Base-by-base conservation (phyloP, 2,329 filamentous ascomycete species). In the Septoria linicola region DNA sequence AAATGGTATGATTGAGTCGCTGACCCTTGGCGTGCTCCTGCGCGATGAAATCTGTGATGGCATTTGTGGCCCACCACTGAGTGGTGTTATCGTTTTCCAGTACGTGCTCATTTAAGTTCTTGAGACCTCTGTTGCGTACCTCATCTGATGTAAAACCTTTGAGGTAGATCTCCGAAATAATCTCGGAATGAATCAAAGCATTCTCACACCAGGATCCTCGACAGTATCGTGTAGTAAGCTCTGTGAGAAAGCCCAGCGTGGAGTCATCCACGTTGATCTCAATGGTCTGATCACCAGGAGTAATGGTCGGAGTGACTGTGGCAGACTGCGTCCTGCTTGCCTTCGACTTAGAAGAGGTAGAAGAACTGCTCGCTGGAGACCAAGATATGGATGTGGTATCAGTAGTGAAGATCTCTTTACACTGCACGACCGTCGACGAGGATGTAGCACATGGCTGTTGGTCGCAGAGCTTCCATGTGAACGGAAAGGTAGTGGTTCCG, bases 11-110 rank as follows among this genome's bases (percentile, higher is more conserved):
- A 25, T 25, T 25, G 20, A 41, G 39, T 17, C 20, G 39, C 14
- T 25, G 39, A 13, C 27, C 27, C 7, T 41, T 21, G 5, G n/a
- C 27, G 21, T 41, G 27, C 21, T 41, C 20, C 27, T 41, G 39
- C 21, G 39, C 21, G 16, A 41, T 23, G 8, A 25, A 41, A 41
- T 41, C 39, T 16, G 39, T 14, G 20, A 41, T 41, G 11, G 39
- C 39, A 25, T 41, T 41, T n/a, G 39, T 41, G 11, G 21, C 39
- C 39, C 39, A 41, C 39, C 39, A 41, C n/a, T 41, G 21, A 5
- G 39, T 41, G 21, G 39, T 21, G 2, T 41, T 41, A 27, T 41
- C 17, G 21, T 27, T 16, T 25, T 27, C 39, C 21, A 41, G 8
- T 14, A 41, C 39, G 27, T 30, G 17, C 16, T 41, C 14, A 14